phyloP scores from a whole-genome alignment of 1,284 basidiomycete genomes.

The Porogramme epimiltina region DNA sequence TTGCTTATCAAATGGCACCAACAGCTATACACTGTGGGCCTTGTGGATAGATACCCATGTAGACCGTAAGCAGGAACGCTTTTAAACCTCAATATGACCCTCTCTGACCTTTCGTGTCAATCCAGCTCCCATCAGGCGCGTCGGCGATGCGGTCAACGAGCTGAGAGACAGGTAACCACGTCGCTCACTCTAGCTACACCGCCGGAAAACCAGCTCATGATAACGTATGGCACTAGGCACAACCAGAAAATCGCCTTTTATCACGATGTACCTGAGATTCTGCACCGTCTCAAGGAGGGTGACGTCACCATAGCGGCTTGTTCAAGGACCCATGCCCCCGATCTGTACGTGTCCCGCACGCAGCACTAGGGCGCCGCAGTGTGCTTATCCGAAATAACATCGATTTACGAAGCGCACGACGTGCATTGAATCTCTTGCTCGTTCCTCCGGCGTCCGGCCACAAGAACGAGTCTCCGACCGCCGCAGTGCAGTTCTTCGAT shows the following conservation, averaged over 20 bases:
- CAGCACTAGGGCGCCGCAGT: too few species aligned
- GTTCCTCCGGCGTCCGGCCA: conserved; percentile 51
- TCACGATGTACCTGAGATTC: conserved; percentile 73
- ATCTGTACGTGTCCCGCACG: conserved; percentile 76
- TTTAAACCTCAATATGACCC: neutral
- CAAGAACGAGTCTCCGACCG: conserved; percentile 39
- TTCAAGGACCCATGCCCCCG: conserved; percentile 72
- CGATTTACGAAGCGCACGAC: too few species aligned
- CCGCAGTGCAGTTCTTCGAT: too few species aligned
- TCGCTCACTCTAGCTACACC: neutral
- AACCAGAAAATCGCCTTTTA: conserved; percentile 69
- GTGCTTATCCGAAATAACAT: too few species aligned
- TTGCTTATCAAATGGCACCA: conserved; percentile 5
- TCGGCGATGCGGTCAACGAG: conserved; percentile 57
- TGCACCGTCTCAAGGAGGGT: conserved; percentile 59
- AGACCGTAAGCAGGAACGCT: conserved; percentile 36
- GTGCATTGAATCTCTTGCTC: conserved; percentile 72
- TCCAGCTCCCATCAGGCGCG: conserved; percentile 62
- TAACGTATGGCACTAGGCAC: conserved; percentile 49
- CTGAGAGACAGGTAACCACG: conserved; percentile 61
- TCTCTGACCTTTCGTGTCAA: conserved; percentile 17
- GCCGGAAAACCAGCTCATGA: conserved; percentile 9
- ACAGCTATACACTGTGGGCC: conserved; percentile 82
- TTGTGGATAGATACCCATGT: conserved; percentile 83
- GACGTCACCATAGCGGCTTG: conserved; percentile 72